Percentiles rank a stretch among this genome's conserved stretches.
Conservation (phyloP, 768 basidiomycete species). For the Trametes maxima region DNA sequence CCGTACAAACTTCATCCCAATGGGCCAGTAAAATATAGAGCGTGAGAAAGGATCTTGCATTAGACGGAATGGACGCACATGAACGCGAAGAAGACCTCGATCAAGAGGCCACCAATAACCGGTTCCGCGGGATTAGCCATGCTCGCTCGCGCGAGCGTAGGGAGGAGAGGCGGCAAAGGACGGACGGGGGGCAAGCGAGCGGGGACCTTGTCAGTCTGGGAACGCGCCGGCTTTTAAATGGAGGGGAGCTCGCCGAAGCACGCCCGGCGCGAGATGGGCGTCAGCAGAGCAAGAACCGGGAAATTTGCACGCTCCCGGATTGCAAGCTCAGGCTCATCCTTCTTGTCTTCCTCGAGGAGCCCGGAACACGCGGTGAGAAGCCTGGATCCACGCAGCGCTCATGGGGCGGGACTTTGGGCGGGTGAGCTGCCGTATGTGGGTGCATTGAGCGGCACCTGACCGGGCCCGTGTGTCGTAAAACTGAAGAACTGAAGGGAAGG, state of each 20-base stretch:
- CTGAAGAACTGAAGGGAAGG: neutral
- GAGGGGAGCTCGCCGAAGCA: neutral
- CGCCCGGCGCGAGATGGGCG: neutral
- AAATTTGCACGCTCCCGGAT: neutral
- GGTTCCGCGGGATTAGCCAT: conserved; percentile 15
- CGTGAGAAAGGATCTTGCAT: neutral
- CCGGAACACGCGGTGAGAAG: neutral
- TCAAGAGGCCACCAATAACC: conserved; percentile 18
- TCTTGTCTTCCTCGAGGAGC: neutral
- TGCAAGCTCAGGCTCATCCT: neutral
- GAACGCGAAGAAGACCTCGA: conserved; percentile 21
- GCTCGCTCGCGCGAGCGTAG: neutral
- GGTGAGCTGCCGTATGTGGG: neutral
- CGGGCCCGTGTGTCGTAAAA: neutral
- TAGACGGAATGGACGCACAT: conserved; percentile 4
- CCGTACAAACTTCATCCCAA: conserved; percentile 10
- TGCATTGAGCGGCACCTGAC: neutral
- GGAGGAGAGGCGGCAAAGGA: neutral
- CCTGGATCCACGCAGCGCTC: neutral
- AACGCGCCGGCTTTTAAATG: neutral
- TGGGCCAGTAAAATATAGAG: neutral
- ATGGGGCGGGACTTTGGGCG: neutral
- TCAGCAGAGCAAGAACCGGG: neutral
- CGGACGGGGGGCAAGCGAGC: neutral
- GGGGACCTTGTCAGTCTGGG: neutral